Evolutionary conservation across 306 rosid species (phyloP).

Genomic region (Prunus campanulata): DNA sequence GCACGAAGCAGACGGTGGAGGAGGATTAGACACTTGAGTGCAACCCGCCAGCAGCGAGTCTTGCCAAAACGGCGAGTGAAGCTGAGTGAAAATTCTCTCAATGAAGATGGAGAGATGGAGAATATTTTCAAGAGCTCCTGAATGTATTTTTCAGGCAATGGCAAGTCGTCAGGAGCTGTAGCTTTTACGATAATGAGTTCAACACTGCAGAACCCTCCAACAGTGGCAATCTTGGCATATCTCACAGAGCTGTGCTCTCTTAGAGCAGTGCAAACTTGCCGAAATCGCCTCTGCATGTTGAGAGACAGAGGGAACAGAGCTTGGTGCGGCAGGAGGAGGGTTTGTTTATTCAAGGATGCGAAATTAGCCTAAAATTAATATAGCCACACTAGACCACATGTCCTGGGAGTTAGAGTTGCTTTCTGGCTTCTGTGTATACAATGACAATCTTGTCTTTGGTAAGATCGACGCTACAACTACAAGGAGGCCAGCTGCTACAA

Average conservation of each 20-base stretch:
- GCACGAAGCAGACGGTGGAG: slow-evolving; percentile 74
- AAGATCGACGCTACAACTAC: slow-evolving; percentile 18
- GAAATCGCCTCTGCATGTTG: slow-evolving; percentile 49
- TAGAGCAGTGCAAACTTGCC: slow-evolving; percentile 42
- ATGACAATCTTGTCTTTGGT: slow-evolving; percentile 11
- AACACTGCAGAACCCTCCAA: slow-evolving; percentile 51
- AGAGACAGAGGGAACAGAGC: neutral
- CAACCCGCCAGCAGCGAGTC: slow-evolving; percentile 71
- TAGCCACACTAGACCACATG: neutral
- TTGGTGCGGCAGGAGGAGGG: neutral
- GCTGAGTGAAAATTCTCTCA: slow-evolving; percentile 47
- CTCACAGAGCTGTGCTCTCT: slow-evolving; percentile 50
- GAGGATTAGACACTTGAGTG: slow-evolving; percentile 75
- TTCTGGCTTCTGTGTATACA: neutral
- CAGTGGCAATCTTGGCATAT: slow-evolving; percentile 68
- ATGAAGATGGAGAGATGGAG: slow-evolving; percentile 53
- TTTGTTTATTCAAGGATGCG: neutral
- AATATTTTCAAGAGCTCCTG: slow-evolving; percentile 57
- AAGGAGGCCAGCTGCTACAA: slow-evolving; percentile 1
- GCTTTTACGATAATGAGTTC: slow-evolving; percentile 61
- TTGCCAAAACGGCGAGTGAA: slow-evolving; percentile 65
- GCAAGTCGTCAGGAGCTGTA: slow-evolving; percentile 59
- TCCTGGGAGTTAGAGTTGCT: neutral
- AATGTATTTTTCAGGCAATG: slow-evolving; percentile 55
- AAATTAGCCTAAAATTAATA: neutral